Evolutionary conservation across 2,329 filamentous ascomycete species (phyloP).

Genomic region (Cladosporium cucumerinum): DNA sequence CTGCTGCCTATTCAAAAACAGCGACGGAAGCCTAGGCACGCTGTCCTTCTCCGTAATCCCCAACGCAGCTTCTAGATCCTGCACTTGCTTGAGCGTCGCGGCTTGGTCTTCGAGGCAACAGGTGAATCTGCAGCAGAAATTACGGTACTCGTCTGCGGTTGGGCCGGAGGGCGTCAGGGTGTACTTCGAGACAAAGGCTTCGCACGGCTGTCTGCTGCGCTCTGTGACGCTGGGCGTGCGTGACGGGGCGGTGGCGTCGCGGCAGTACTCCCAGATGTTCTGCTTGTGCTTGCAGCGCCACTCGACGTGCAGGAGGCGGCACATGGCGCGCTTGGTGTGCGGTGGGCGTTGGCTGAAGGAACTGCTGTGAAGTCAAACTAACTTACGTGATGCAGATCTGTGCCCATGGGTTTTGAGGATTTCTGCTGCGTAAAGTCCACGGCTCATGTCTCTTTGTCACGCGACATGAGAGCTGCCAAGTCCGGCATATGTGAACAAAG

Average conservation of each 20-base stretch:
- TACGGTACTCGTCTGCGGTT: slow-evolving; percentile 13
- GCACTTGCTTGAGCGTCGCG: not conserved
- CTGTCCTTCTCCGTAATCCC: not conserved
- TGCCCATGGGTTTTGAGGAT: not conserved
- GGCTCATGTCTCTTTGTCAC: not conserved
- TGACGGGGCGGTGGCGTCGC: slow-evolving; percentile 8
- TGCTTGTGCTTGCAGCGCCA: slow-evolving; percentile 17
- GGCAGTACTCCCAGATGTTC: slow-evolving; percentile 17
- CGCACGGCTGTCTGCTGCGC: not conserved
- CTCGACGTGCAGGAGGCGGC: slow-evolving; percentile 15
- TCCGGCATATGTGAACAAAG: not conserved
- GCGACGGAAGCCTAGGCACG: not conserved
- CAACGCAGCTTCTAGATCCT: not conserved
- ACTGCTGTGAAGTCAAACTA: not conserved
- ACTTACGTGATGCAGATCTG: not conserved
- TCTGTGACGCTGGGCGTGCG: slow-evolving; percentile 6
- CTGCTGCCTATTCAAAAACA: slow-evolving; percentile 4
- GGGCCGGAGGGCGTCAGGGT: not conserved
- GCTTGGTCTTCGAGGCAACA: slow-evolving; percentile 10
- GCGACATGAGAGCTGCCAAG: not conserved
- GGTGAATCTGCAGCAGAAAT: slow-evolving; percentile 14
- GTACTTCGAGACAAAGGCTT: slow-evolving; percentile 7
- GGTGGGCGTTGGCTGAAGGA: not conserved
- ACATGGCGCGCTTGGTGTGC: too few species aligned
- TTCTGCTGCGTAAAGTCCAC: not conserved